Conservation (phyloP, 1,284 basidiomycete genomes). For the Pseudozyma pruni region DNA sequence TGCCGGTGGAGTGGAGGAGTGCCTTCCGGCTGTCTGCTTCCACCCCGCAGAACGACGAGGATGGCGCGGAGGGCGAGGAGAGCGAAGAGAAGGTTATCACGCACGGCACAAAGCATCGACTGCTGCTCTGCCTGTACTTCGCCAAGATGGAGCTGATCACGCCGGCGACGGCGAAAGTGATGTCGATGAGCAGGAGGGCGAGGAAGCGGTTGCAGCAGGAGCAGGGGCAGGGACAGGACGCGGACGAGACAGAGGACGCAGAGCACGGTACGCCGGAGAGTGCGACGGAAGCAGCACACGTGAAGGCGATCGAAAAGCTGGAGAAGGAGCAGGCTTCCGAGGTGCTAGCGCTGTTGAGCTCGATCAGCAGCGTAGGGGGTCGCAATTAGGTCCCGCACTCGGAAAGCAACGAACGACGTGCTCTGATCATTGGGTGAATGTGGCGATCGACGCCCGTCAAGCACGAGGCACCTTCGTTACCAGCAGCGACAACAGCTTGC, state of each 20-base stretch:
- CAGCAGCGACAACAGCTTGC: too few relatives aligned
- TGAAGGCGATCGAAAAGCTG: constrained; percentile 21
- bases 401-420: too few relatives aligned
- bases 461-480: too few relatives aligned
- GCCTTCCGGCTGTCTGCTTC: constrained; percentile 37
- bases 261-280: background rate
- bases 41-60: background rate
- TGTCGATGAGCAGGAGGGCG: constrained; percentile 30
- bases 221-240: constrained; percentile 3
- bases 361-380: constrained; percentile 35
- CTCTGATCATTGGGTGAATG: background rate
- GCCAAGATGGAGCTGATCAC: constrained; percentile 41
- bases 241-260: background rate
- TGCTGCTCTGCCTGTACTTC: constrained; percentile 43
- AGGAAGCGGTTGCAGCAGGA: constrained; percentile 19
- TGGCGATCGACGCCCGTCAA: too few relatives aligned
- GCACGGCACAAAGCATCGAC: constrained; percentile 19
- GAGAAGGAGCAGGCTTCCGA: constrained; percentile 21
- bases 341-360: constrained; percentile 29
- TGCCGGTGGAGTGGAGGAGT: constrained; percentile 37
- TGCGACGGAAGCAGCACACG: constrained; percentile 1
- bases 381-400: constrained; percentile 14
- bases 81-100: constrained; percentile 13
- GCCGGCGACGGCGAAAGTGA: constrained; percentile 11
- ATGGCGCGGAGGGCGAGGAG: background rate